A percentile compares a stretch with the other conserved stretches of the same genome.
These are phyloP conservation scores for Aspergillus alliaceus DNA, from an alignment of 2,329 filamentous ascomycete species.

Conservation along the genomic window DNA sequence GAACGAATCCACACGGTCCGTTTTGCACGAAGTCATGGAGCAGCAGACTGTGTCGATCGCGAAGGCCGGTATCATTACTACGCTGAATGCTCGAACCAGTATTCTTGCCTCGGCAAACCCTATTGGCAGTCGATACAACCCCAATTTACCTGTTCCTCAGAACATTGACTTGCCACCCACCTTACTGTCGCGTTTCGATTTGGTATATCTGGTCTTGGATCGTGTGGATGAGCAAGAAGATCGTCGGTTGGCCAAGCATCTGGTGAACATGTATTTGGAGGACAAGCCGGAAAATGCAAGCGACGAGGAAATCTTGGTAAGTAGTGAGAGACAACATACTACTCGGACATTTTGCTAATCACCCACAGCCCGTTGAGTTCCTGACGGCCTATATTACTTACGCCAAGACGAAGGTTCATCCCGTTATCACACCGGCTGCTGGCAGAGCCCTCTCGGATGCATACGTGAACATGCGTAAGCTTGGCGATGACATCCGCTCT, in stretches of 20 bases:
- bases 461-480: constrained; percentile 92
- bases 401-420: constrained; percentile 82
- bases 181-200: constrained; percentile 89
- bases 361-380: constrained; percentile 78
- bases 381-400: constrained; percentile 97
- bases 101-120: constrained; percentile 97
- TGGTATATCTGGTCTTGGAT: constrained; percentile 95
- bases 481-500: constrained; percentile 82
- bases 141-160: constrained; percentile 90
- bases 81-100: constrained; percentile 89
- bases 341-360: constrained; percentile 5
- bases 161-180: constrained; percentile 98
- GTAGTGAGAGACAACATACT: constrained; percentile 37
- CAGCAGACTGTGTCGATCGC: constrained; percentile 77
- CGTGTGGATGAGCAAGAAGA: constrained; percentile 88
- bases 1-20: constrained; percentile 71
- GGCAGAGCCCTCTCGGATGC: constrained; percentile 80
- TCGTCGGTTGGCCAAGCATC: constrained; percentile 82
- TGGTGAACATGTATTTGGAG: constrained; percentile 95
- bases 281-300: constrained; percentile 85
- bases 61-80: constrained; percentile 78
- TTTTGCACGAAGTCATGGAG: constrained; percentile 79
- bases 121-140: constrained; percentile 97
- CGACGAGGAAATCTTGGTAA: constrained; percentile 75
- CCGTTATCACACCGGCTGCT: constrained; percentile 74